Percentiles rank a stretch among this genome's conserved stretches.
Conservation (phyloP, 495 filamentous ascomycete species). For the Neurospora sp. region DNA sequence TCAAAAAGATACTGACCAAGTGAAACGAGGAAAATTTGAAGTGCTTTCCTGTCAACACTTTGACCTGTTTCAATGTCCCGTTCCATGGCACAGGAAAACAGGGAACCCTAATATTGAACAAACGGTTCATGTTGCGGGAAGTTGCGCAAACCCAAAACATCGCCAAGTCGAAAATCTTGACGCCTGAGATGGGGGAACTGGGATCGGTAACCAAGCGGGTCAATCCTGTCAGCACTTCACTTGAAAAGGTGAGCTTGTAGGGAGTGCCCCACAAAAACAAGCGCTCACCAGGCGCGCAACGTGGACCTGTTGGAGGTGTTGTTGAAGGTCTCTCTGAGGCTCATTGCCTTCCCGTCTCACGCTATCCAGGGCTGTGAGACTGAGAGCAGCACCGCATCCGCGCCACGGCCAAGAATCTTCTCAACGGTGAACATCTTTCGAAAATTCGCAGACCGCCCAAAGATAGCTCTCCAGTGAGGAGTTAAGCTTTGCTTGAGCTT, state of each 20-base stretch:
- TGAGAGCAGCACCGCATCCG: background rate
- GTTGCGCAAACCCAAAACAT: background rate
- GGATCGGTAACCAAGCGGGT: background rate
- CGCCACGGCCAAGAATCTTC: background rate
- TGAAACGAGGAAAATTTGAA: background rate
- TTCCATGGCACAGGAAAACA: background rate
- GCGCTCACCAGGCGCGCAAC: background rate
- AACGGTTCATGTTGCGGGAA: background rate
- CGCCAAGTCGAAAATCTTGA: background rate
- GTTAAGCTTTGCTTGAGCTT: background rate
- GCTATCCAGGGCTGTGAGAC: background rate
- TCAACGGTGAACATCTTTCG: background rate
- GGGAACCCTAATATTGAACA: background rate
- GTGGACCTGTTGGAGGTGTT: background rate
- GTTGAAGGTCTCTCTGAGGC: background rate
- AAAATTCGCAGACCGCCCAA: background rate
- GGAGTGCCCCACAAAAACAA: background rate
- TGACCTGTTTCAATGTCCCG: background rate
- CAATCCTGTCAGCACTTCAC: background rate
- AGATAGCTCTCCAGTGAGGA: background rate
- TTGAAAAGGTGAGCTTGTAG: background rate
- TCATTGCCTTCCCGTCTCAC: background rate
- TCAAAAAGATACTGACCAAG: background rate
- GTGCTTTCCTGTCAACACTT: background rate
- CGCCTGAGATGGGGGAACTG: background rate